A percentile compares a stretch with the other conserved stretches of the same genome.
These are phyloP conservation scores for Rutstroemia sp. DNA, from an alignment of 2,329 filamentous ascomycete genomes.

Conservation along the genomic window DNA sequence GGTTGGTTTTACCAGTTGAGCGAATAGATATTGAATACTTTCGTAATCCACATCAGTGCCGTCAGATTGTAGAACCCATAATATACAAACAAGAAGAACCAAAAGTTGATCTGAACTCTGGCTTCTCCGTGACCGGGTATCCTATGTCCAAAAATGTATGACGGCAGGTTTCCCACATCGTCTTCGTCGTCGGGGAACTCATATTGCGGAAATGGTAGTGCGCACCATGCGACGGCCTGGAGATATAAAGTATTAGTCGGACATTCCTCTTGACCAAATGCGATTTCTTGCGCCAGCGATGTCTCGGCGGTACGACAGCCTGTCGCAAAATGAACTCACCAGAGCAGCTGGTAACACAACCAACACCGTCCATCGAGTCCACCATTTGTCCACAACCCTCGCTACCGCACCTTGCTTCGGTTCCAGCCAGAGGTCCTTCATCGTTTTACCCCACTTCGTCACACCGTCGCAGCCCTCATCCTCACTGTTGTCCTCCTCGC, in stretches of 20 bases:
- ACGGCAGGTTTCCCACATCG: constrained; percentile 21
- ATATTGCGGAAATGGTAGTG: constrained; percentile 58
- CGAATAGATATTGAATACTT: constrained; percentile 64
- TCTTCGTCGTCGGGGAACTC: constrained; percentile 39
- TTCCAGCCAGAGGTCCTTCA: constrained; percentile 52
- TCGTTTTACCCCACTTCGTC: constrained; percentile 24
- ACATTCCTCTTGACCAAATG: not conserved
- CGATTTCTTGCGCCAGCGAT: not conserved
- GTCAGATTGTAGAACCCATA: constrained; percentile 63
- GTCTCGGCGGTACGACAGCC: not conserved
- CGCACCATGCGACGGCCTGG: constrained; percentile 57
- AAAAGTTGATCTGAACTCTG: constrained; percentile 59
- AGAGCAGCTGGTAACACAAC: constrained; percentile 53
- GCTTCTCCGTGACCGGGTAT: constrained; percentile 56
- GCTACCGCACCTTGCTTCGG: constrained; percentile 52
- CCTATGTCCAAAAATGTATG: constrained; percentile 30
- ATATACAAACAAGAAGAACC: constrained; percentile 65
- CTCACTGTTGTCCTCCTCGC: constrained; percentile 21
- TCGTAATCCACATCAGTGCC: constrained; percentile 63
- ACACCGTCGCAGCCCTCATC: constrained; percentile 23
- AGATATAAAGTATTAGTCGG: not conserved
- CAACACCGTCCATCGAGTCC: constrained; percentile 52
- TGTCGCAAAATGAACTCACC: constrained; percentile 35
- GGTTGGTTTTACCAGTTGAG: constrained; percentile 49
- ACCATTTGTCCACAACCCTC: constrained; percentile 54